Base-by-base conservation (phyloP, 768 basidiomycete genomes). In the Paxillus ammoniavirescens region DNA sequence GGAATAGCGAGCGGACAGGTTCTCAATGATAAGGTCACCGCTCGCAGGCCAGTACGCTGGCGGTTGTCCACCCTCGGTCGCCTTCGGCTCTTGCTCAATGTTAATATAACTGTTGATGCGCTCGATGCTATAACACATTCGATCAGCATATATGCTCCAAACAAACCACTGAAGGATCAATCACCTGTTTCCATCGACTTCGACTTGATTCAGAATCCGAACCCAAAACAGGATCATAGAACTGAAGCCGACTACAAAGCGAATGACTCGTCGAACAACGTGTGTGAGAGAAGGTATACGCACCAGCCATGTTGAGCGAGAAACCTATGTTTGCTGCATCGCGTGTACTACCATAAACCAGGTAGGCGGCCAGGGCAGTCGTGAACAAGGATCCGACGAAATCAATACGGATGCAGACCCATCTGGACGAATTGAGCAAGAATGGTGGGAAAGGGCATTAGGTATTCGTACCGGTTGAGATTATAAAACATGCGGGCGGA, bases 31-130 rank as follows among this genome's bases (percentile, higher is more conserved):
- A n/a, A 85, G 69, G 13, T 73, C 68, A 2, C 84, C 84, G 21
- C 78, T 79, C 1, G 83, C 73, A 4, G 84, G 84, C 84, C 84
- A 86, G 53, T 82, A 79, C 0, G 84, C 83, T 5, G 84, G 82
- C 4, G 84, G 84, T 21, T 75, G 63, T 5, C 77, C 76, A 9
- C 68, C 55, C 28, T 66, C 57, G 0, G 71, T 72, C 1, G 75
- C 56, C 49, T 72, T 69, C 0, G 76, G 74, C 61, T 86, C 84
- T 53, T 81, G 80, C 47, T 82, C 82, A 40, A 82, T 80, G n/a
- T 72, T 65, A 31, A 83, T 64, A 60, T 83, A 85, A 43, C 78
- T 78, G 43, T 78, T 71, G 42, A 85, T 74, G 41, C 83, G 75
- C 61, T 82, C 76, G 44, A 79, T 52, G 53, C 79, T 77, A 48